Percentiles rank a stretch among this genome's conserved stretches.
These are phyloP conservation scores for Hamamelis virginiana DNA, from an alignment of 164 flowering plant species.

Conservation along the genomic window DNA sequence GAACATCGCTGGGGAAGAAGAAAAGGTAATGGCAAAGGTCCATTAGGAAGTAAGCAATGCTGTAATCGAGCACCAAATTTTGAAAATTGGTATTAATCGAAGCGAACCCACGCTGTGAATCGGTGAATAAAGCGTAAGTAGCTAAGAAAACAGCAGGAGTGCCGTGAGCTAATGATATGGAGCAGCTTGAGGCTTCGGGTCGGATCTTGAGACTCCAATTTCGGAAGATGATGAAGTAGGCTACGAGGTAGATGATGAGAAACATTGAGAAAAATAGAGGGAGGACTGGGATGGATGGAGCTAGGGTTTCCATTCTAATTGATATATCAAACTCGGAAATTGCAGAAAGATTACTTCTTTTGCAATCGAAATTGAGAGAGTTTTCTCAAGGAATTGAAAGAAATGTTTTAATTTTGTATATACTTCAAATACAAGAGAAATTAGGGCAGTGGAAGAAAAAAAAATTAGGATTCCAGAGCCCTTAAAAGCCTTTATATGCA, in stretches of 20 bases:
- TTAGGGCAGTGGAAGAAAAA: too few species aligned
- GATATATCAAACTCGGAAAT: too few species aligned
- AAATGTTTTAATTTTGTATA: too few species aligned
- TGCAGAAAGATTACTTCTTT: too few species aligned
- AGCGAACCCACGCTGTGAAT: constrained; percentile 40
- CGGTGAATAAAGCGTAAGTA: constrained; percentile 33
- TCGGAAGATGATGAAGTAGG: constrained; percentile 56
- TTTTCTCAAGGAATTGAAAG: too few species aligned
- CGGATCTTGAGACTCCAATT: constrained; percentile 58
- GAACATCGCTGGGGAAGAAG: constrained; percentile 65
- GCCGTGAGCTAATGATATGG: constrained; percentile 77
- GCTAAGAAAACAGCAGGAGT: constrained; percentile 82
- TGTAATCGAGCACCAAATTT: constrained; percentile 64
- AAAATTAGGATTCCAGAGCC: too few species aligned
- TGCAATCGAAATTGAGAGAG: too few species aligned
- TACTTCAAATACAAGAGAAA: too few species aligned
- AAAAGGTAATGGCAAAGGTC: constrained; percentile 72
- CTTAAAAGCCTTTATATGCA: too few species aligned
- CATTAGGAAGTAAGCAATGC: constrained; percentile 71
- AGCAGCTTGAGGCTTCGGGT: constrained; percentile 78
- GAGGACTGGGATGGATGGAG: constrained; percentile 24
- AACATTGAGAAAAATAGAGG: constrained; percentile 50
- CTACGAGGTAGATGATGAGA: constrained; percentile 47
- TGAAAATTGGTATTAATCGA: constrained; percentile 57
- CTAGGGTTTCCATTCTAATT: constrained; percentile 45